phyloP scores from a whole-genome alignment of 2,329 filamentous ascomycete species.

The Monosporascus sp. region DNA sequence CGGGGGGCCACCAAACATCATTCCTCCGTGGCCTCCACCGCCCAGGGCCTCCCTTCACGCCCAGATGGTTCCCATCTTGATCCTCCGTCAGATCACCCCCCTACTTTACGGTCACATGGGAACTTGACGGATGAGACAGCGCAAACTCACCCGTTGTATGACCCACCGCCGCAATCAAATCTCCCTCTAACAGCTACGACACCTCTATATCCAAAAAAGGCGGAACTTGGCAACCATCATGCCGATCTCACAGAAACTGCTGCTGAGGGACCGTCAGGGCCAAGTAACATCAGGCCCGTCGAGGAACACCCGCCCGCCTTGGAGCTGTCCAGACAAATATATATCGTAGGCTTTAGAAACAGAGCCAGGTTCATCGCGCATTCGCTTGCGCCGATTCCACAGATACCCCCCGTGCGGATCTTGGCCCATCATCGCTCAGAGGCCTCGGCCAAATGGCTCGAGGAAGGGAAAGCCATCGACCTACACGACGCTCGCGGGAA shows the following conservation, averaged over 20 bases:
- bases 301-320: conserved; percentile 6
- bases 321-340: conserved; percentile 39
- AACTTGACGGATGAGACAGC: neutral
- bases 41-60: conserved; percentile 23
- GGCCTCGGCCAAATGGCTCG: conserved; percentile 39
- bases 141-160: conserved; percentile 7
- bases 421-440: conserved; percentile 46
- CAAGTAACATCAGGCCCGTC: neutral
- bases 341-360: conserved; percentile 58
- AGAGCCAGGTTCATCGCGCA: conserved; percentile 63
- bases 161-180: conserved; percentile 3
- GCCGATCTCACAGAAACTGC: neutral
- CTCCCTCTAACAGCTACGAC: neutral
- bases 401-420: conserved; percentile 59
- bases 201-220: neutral
- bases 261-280: neutral
- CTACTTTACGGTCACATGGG: neutral
- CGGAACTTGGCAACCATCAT: neutral
- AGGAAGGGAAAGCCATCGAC: conserved; percentile 37
- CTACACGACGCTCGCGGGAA: conserved; percentile 36
- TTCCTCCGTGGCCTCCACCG: conserved; percentile 17
- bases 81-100: conserved; percentile 15
- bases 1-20: conserved; percentile 28
- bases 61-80: conserved; percentile 13
- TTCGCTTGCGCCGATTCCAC: conserved; percentile 49